Conservation (phyloP, 2,329 filamentous ascomycete species). For the Monilinia aucupariae region DNA sequence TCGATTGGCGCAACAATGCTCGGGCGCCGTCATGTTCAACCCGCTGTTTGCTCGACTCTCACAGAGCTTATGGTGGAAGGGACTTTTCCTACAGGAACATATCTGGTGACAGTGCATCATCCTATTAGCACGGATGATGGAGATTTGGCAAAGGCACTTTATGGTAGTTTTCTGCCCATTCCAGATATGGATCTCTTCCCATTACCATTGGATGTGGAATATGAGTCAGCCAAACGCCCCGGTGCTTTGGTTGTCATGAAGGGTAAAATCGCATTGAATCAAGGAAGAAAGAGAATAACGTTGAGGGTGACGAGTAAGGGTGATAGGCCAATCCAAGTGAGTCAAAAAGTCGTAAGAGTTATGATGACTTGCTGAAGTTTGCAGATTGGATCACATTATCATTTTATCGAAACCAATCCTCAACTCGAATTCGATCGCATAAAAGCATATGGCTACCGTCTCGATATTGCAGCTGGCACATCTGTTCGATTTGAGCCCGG, state of each 20-base stretch:
- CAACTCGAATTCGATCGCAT: constrained; percentile 82
- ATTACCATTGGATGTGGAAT: constrained; percentile 57
- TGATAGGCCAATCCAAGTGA: constrained; percentile 81
- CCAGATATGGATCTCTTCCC: constrained; percentile 66
- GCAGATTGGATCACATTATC: constrained; percentile 83
- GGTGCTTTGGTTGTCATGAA: constrained; percentile 71
- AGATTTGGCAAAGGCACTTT: constrained; percentile 78
- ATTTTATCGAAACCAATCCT: constrained; percentile 93
- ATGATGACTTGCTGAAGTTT: constrained; percentile 14
- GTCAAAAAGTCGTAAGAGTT: constrained; percentile 17
- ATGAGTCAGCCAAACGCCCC: constrained; percentile 62
- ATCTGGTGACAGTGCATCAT: constrained; percentile 89
- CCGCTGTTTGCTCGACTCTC: constrained; percentile 72
- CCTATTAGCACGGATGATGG: constrained; percentile 83
- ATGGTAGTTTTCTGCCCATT: constrained; percentile 83
- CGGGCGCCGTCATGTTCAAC: constrained; percentile 83
- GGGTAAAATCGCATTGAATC: constrained; percentile 63
- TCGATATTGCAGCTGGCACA: constrained; percentile 88
- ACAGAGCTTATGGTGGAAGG: constrained; percentile 88
- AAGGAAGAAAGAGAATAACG: constrained; percentile 65
- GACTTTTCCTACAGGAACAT: constrained; percentile 85
- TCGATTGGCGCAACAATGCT: constrained; percentile 84
- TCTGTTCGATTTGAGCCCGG: constrained; percentile 92
- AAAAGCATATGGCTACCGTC: constrained; percentile 73
- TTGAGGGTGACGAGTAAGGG: constrained; percentile 79